These are phyloP conservation scores for Hanseniaspora hatyaiensis DNA, from an alignment of 805 yeast species.

Conservation along the genomic window DNA sequence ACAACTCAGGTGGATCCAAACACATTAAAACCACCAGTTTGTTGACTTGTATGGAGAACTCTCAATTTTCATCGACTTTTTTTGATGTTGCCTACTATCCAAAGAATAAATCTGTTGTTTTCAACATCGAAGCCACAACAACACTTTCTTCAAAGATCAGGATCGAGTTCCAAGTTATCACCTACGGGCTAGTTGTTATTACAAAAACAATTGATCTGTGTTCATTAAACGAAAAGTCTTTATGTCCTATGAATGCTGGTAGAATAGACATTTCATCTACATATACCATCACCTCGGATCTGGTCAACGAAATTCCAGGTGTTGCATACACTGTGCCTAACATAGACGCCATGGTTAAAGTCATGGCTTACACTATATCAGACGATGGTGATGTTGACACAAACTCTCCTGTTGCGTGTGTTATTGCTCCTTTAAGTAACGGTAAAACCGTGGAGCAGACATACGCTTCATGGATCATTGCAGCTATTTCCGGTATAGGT, in stretches of 20 bases:
- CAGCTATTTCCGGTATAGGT: conserved; percentile 81
- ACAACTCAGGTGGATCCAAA: conserved; percentile 18
- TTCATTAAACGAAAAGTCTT: conserved; percentile 39
- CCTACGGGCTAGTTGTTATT: conserved; percentile 66
- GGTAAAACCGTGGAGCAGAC: conserved; percentile 89
- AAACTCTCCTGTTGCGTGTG: conserved; percentile 65
- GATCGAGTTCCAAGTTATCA: conserved; percentile 55
- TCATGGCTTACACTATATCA: conserved; percentile 44
- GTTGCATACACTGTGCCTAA: conserved; percentile 88
- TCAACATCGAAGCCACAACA: conserved; percentile 67
- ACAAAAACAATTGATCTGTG: conserved; percentile 52
- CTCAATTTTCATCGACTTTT: conserved; percentile 71
- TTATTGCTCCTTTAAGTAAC: conserved; percentile 71
- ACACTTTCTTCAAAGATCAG: conserved; percentile 61
- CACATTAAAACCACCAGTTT: conserved; percentile 50
- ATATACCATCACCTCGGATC: conserved; percentile 33
- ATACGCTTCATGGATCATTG: conserved; percentile 92
- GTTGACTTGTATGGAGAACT: conserved; percentile 82
- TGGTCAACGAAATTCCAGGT: conserved; percentile 53
- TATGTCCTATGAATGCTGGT: conserved; percentile 83
- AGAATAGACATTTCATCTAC: conserved; percentile 59
- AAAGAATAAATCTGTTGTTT: conserved; percentile 45
- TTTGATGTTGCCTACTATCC: conserved; percentile 72
- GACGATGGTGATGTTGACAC: conserved; percentile 31
- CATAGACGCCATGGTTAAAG: conserved; percentile 80